Base-by-base conservation (phyloP, 352 stramenopile species). In the Phytophthora pseudosyringae region DNA sequence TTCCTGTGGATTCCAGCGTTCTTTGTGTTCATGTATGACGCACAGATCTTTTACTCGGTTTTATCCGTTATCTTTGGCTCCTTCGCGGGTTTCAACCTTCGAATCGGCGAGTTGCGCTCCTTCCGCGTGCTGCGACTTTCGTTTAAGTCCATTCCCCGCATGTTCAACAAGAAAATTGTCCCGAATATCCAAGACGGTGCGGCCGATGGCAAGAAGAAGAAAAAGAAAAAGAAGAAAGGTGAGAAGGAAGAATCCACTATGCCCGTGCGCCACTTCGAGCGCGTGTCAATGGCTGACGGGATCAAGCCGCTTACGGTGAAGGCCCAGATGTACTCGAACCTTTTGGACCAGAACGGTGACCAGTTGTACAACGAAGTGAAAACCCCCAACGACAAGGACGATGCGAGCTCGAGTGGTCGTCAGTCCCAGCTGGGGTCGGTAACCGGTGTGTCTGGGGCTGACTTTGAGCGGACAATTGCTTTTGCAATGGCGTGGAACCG, bases 91-190 rank as follows among this genome's bases (percentile, higher is more conserved):
- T 95, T 95, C 59, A 95, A 95, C 55, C 65, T 95, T 32, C 83
- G 85, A 28, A 94, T 95, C 21, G 87, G 87, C 73, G 87, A 95
- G 31, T 52, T 95, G 25, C 85, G 87, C 10, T 95, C 87, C 9
- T 95, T 95, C 80, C 83, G 87, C 35, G 82, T 95, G 18, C 69
- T 95, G 8, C 85, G 87, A 9, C 64, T 92, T 18, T 85, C 87
- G 33, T 95, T 95, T 69, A 94, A 94, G 80, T 91, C 78, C 21
- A 95, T 95, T 54, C 87, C 87, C 15, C 69, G 85, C 25, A 85
- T 94, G 64, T 95, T 95, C 59, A 95, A 95, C 73, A 88, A 92
- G 69, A 95, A 95, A 54, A 88, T 95, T 56, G 85, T 95, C 16
- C 80, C 83, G 32, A 95, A 95, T 61, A 90, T 95, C 59, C 79